Base-by-base conservation (phyloP, 345 rosid genomes). In the Pistacia atlantica region DNA sequence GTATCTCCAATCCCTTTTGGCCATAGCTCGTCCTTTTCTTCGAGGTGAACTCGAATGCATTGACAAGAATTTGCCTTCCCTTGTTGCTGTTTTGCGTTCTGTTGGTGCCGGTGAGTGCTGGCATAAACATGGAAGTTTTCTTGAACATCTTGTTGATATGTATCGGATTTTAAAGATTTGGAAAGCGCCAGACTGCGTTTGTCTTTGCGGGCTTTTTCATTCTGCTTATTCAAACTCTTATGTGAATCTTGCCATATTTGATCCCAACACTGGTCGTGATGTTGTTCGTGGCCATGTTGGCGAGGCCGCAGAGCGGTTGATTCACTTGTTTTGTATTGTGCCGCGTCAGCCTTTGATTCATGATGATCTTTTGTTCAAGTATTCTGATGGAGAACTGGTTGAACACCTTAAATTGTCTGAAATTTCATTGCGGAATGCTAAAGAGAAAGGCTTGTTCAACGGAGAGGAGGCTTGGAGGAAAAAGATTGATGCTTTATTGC, bases 101-200 rank as follows among this genome's bases (percentile, higher is more conserved):
- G 97, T 89, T 8, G 98, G 99, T 10, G 99, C 98, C 3, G 99
- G 98, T 7, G 99, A 96, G 90, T 96, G 99, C 84, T 96, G 98
- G 98, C 98, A 96, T 87, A 96, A 96, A 80, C 98, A 93, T 77
- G 98, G 98, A 25, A 93, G 91, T 87, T 96, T 96, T 82, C 84
- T 96, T 1, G 89, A 96, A 8, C 99, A 96, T 82, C 84, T 96
- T 14, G 66, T 93, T 14, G 97, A 96, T 73, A 86, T 93, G 48
- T 91, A 96, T 81, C 91, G 94, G 12, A 84, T 96, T 57, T 97
- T 93, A 59, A 90, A 87, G 80, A 76, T 92, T 1, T 96, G 99
- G 99, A 86, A 80, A 57, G 95, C 92, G 42, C 94, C 94, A 0
- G 97, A 90, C 4, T 76, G 86, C 55, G 92, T 93, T 69, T 92